Conservation (phyloP, 2,329 filamentous ascomycete species). For the Fusarium sp. region DNA sequence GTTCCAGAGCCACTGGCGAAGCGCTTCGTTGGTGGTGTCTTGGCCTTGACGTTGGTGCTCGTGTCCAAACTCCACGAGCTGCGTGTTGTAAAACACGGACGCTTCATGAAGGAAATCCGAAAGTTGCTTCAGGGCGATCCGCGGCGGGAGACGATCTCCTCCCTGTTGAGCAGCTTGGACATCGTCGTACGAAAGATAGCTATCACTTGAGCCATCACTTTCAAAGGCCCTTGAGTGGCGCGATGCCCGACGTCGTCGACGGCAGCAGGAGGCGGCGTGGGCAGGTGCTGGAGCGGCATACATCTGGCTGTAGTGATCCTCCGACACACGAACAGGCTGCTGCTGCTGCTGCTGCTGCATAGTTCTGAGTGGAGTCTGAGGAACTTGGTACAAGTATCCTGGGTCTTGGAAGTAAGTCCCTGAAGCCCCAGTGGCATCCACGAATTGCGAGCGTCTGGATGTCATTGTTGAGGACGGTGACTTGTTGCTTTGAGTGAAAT, state of each 20-base stretch:
- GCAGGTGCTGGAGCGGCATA: conserved; percentile 12
- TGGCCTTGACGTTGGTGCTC: conserved; percentile 21
- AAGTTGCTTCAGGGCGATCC: conserved; percentile 35
- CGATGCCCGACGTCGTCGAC: conserved; percentile 25
- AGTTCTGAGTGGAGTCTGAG: conserved; percentile 8
- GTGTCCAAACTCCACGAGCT: conserved; percentile 23
- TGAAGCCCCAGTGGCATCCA: conserved; percentile 1
- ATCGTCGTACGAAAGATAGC: conserved; percentile 14
- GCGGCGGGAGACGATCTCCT: conserved; percentile 29
- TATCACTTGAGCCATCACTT: conserved; percentile 10
- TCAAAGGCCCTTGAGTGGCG: conserved; percentile 11
- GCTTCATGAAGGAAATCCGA: conserved; percentile 27
- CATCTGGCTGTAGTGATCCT: conserved; percentile 16
- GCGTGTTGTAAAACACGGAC: conserved; percentile 20
- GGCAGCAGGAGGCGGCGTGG: conserved; percentile 13
- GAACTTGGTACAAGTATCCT: conserved; percentile 16
- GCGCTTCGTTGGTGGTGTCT: conserved; percentile 16
- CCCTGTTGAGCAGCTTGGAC: conserved; percentile 2
- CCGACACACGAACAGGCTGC: conserved; percentile 4
- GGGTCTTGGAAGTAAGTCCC: conserved; percentile 10
- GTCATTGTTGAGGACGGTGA: conserved; percentile 15
- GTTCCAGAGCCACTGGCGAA: conserved; percentile 32
- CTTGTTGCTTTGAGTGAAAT: conserved; percentile 2
- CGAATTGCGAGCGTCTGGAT: conserved; percentile 20
- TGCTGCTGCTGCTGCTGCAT: neutral